Conservation (phyloP, 2,329 filamentous ascomycete species). For the Verruconis gallopava region DNA sequence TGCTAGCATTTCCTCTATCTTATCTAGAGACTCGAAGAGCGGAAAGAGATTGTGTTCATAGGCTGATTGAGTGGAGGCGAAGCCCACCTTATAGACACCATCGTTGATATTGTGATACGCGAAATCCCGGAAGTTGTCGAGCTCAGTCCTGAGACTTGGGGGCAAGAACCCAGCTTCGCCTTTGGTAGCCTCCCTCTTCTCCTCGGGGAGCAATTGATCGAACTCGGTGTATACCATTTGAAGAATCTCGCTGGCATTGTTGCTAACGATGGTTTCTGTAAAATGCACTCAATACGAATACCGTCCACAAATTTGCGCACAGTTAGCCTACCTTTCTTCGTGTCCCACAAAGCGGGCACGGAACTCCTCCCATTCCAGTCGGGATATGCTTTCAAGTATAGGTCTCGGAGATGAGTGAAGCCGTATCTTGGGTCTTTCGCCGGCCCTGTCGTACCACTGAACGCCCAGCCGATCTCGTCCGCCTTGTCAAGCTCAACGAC, state of each 20-base stretch:
- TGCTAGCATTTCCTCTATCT: slow-evolving; percentile 37
- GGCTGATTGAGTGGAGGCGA: slow-evolving; percentile 40
- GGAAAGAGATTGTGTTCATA: slow-evolving; percentile 44
- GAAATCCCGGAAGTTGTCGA: slow-evolving; percentile 42
- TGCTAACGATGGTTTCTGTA: slow-evolving; percentile 4
- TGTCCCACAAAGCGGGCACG: slow-evolving; percentile 51
- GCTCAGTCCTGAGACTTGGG: slow-evolving; percentile 29
- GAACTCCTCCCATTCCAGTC: slow-evolving; percentile 48
- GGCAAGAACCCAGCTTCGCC: slow-evolving; percentile 42
- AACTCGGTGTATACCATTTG: slow-evolving; percentile 46
- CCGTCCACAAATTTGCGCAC: background rate
- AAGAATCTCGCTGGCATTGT: slow-evolving; percentile 45
- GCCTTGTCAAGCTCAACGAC: slow-evolving; percentile 39
- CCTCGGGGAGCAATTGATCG: slow-evolving; percentile 32
- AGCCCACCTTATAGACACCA: slow-evolving; percentile 51
- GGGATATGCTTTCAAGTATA: slow-evolving; percentile 49
- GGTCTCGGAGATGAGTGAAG: slow-evolving; percentile 44
- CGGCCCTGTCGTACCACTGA: slow-evolving; percentile 29
- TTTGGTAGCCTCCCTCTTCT: slow-evolving; percentile 15
- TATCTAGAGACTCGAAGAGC: slow-evolving; percentile 48
- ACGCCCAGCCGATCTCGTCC: slow-evolving; percentile 29
- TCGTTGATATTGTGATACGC: slow-evolving; percentile 43
- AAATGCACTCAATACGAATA: background rate
- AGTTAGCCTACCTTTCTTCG: slow-evolving; percentile 39
- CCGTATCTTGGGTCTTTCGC: slow-evolving; percentile 44